Conservation (phyloP, 1,284 basidiomycete genomes). For the Naganishia albida region DNA sequence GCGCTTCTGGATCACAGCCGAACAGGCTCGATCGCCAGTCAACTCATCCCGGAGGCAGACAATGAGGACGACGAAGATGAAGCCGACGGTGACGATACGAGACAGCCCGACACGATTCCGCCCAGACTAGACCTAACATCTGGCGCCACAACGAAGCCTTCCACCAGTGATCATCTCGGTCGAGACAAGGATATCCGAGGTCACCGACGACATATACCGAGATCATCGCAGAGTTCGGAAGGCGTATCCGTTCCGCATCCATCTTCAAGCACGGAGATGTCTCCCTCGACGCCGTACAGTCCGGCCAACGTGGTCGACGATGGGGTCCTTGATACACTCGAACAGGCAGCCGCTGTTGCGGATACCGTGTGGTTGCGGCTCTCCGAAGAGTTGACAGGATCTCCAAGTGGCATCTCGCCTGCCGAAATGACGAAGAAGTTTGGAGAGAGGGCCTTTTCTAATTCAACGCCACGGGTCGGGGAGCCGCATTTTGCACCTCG, state of each 20-base stretch:
- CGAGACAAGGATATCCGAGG: slow-evolving; percentile 17
- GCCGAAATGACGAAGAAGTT: slow-evolving; percentile 31
- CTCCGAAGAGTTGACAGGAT: slow-evolving; percentile 53
- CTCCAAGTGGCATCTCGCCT: slow-evolving; percentile 36
- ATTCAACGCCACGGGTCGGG: slow-evolving; percentile 8
- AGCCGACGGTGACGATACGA: slow-evolving; percentile 20
- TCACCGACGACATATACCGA: slow-evolving; percentile 5
- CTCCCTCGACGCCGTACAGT: slow-evolving; percentile 46
- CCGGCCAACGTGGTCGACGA: slow-evolving; percentile 53
- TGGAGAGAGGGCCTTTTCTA: slow-evolving; percentile 8
- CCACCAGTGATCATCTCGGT: neutral
- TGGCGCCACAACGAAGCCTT: neutral
- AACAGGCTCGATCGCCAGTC: slow-evolving; percentile 28
- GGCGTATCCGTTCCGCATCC: slow-evolving; percentile 7
- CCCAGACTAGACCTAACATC: neutral
- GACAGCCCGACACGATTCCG: neutral
- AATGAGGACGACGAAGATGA: slow-evolving; percentile 35
- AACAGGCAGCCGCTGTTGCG: slow-evolving; percentile 55
- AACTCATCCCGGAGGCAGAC: slow-evolving; percentile 33
- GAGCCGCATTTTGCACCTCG: slow-evolving; percentile 23
- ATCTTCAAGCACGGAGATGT: slow-evolving; percentile 26
- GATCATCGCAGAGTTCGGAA: neutral
- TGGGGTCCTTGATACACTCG: slow-evolving; percentile 55
- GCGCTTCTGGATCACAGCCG: slow-evolving; percentile 19
- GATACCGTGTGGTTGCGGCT: slow-evolving; percentile 56